Conservation (phyloP, 805 yeast species). For the Ogataea degrootiae region DNA sequence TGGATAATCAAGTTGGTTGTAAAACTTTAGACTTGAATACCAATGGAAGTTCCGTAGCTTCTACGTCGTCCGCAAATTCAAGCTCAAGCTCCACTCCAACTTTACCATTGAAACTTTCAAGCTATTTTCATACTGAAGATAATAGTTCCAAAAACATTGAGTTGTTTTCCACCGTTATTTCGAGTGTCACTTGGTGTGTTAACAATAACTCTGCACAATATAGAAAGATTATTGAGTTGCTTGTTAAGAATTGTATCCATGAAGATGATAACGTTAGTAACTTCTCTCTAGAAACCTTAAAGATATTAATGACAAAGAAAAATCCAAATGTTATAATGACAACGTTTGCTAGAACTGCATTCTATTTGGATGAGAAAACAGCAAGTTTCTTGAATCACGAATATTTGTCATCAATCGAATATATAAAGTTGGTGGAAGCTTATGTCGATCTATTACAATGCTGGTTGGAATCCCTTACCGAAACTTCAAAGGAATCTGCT, state of each 20-base stretch:
- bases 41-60: no score
- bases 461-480: constrained; percentile 70
- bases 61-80: constrained; percentile 4
- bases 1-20: constrained; percentile 58
- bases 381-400: constrained; percentile 49
- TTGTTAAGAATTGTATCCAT: constrained; percentile 75
- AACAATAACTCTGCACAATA: constrained; percentile 44
- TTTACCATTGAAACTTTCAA: constrained; percentile 34
- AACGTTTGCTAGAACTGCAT: constrained; percentile 73
- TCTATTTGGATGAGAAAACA: constrained; percentile 70
- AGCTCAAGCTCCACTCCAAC: constrained; percentile 19
- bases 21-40: constrained; percentile 18
- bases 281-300: constrained; percentile 61
- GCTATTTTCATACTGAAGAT: constrained; percentile 32
- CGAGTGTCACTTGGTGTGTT: constrained; percentile 70
- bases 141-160: constrained; percentile 39
- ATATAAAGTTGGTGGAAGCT: constrained; percentile 53
- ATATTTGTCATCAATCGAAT: constrained; percentile 57
- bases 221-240: constrained; percentile 64
- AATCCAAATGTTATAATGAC: constrained; percentile 70
- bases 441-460: constrained; percentile 76
- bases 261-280: constrained; percentile 54
- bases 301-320: constrained; percentile 58
- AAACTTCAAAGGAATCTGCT: constrained; percentile 21
- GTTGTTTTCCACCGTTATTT: constrained; percentile 64